A percentile compares a stretch with the other conserved stretches of the same genome.
Conservation (phyloP, 371 early-diverging fungal species). For the Rhizopus arrhizus region DNA sequence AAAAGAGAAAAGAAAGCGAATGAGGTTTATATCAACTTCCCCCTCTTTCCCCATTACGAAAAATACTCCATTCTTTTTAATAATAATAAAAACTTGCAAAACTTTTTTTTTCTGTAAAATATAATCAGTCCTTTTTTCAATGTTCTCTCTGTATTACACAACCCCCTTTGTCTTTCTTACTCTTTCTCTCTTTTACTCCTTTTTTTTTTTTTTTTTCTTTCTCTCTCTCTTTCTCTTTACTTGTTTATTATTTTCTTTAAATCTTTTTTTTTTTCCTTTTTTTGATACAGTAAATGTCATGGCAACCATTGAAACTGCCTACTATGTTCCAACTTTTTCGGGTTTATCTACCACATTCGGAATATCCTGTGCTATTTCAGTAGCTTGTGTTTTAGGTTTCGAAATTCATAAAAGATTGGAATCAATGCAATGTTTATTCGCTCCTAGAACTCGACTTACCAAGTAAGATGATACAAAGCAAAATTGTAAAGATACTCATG, state of each 20-base stretch:
- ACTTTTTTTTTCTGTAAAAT: background rate
- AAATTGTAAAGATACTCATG: background rate
- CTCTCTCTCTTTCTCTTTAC: background rate
- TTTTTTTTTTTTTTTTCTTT: background rate
- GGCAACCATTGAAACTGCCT: constrained; percentile 50
- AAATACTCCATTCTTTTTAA: constrained; percentile 1
- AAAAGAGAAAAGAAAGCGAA: background rate
- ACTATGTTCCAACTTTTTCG: constrained; percentile 46
- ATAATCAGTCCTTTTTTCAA: constrained; percentile 2
- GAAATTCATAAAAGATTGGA: constrained; percentile 50
- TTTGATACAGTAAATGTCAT: constrained; percentile 15
- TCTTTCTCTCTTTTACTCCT: background rate
- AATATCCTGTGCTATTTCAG: constrained; percentile 52
- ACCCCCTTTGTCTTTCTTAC: background rate
- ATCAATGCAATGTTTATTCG: constrained; percentile 56
- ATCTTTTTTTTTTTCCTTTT: constrained; percentile 14
- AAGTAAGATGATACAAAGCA: constrained; percentile 33
- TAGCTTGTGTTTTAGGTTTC: constrained; percentile 50
- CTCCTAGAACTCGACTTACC: constrained; percentile 55
- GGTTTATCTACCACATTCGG: constrained; percentile 52
- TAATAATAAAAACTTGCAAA: background rate
- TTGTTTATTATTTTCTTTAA: background rate
- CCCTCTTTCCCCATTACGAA: too few relatives aligned
- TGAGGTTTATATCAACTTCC: too few relatives aligned
- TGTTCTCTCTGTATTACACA: too few relatives aligned